phyloP scores from a whole-genome alignment of 2,329 filamentous ascomycete genomes.

The Tolypocladium ovalisporum region DNA sequence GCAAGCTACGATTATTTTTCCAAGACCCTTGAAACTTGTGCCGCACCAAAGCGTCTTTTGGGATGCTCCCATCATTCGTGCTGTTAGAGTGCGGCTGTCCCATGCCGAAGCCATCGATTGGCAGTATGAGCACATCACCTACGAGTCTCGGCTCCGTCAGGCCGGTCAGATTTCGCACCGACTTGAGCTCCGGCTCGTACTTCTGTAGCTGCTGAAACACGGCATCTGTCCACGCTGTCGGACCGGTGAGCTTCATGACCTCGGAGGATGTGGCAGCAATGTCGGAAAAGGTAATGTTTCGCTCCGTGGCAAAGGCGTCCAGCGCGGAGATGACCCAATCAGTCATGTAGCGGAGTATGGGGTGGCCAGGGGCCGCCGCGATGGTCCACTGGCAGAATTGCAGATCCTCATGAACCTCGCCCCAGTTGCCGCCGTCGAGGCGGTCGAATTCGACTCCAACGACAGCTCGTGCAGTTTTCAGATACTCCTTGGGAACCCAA shows the following conservation, averaged over 20 bases:
- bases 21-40: constrained; percentile 9
- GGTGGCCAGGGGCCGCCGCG: constrained; percentile 16
- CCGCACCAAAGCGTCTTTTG: constrained; percentile 10
- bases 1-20: background rate
- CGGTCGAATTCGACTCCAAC: constrained; percentile 15
- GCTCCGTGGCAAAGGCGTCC: background rate
- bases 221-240: background rate
- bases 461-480: background rate
- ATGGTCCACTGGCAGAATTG: constrained; percentile 24
- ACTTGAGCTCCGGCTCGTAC: background rate
- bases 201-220: background rate
- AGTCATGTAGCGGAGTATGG: constrained; percentile 15
- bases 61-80: constrained; percentile 12
- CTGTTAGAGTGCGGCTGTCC: constrained; percentile 13
- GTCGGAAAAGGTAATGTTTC: background rate
- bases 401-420: background rate
- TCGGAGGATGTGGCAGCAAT: background rate
- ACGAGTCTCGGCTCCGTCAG: constrained; percentile 4
- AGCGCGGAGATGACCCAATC: constrained; percentile 6
- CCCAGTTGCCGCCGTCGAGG: background rate
- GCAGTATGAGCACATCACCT: constrained; percentile 9
- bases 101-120: constrained; percentile 14
- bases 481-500: constrained; percentile 8
- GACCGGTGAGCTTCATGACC: background rate
- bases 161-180: background rate